Base-by-base conservation (phyloP, 176 grass and related monocot genomes). In the Microstegium vimineum region DNA sequence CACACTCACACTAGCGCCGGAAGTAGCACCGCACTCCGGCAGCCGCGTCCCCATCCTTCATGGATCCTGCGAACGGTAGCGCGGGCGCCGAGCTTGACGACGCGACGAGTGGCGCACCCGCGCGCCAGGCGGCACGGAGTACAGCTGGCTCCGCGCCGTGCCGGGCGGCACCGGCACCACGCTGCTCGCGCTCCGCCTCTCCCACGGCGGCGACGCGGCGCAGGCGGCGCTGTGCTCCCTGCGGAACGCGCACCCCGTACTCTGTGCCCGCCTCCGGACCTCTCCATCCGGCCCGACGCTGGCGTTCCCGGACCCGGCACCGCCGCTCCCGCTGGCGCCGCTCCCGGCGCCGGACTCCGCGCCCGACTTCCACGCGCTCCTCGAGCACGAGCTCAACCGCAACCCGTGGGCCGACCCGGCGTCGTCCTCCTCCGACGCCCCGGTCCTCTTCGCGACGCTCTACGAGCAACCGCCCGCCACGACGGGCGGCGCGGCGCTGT, bases 301-400 rank as follows among this genome's bases (percentile, higher is more conserved):
- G 85, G 78, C 90, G 66, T 89, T 87, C 86, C 79, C 90, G 31
- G 46, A 72, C 26, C 4, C 75, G 25, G 16, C 62, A 0, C 69
- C 69, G 22, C 41, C 46, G 20, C 66, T 84, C 38, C 34, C 62
- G 3, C 82, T 86, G 71, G 42, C 32, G 22, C 75, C 52, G 80
- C 67, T 74, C 32, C 74, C 61, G 0, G 25, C 33, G 37, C 73
- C 59, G 28, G 42, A 62, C 13, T 77, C 85, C 37, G 26, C 74
- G 20, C 18, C 79, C 43, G 77, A 64, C 69, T 93, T 98, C 83
- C 56, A 90, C 80, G 66, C 86, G 30, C 73, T 95, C 68, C 66
- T 98, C 68, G 96, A 95, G 90, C 87, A 62, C 87, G 93, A 98
- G 87, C 90, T 98, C 20, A 95, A 95, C 85, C 36, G 30, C 42